Evolutionary conservation across 495 filamentous ascomycete genomes (phyloP).

Genomic region (Talaromyces thailandensis): DNA sequence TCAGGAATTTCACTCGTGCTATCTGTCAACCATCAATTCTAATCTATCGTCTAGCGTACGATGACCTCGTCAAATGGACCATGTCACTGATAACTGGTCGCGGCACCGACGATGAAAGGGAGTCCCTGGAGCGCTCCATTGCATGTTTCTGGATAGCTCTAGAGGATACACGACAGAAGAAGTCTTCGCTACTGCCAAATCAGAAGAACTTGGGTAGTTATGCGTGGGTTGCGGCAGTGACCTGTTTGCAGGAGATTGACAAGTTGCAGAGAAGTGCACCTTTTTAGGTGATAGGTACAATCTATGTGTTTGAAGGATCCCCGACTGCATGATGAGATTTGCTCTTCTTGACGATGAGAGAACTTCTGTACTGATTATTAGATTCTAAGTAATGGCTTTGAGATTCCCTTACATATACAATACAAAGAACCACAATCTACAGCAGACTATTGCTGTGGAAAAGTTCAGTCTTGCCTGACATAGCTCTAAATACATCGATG

Average conservation of each 20-base stretch:
- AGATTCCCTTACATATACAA: too few relatives aligned
- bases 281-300: background rate
- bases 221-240: constrained; percentile 32
- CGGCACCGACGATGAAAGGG: constrained; percentile 18
- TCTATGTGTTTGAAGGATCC: background rate
- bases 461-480: too few relatives aligned
- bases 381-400: too few relatives aligned
- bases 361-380: too few relatives aligned
- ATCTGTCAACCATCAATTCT: background rate
- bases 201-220: constrained; percentile 33
- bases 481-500: too few relatives aligned
- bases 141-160: constrained; percentile 39
- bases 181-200: constrained; percentile 6
- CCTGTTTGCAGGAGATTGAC: constrained; percentile 36
- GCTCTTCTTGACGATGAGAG: background rate
- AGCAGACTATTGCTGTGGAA: too few relatives aligned
- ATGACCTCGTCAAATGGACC: constrained; percentile 27
- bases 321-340: background rate
- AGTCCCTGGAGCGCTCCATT: constrained; percentile 37
- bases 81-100: constrained; percentile 25
- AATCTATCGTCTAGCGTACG: background rate
- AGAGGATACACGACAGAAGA: constrained; percentile 11
- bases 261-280: constrained; percentile 13
- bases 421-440: too few relatives aligned
- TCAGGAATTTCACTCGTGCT: background rate